These are phyloP conservation scores for Triticum dicoccoides DNA, from an alignment of 176 grass and related monocot genomes.

Conservation along the genomic window DNA sequence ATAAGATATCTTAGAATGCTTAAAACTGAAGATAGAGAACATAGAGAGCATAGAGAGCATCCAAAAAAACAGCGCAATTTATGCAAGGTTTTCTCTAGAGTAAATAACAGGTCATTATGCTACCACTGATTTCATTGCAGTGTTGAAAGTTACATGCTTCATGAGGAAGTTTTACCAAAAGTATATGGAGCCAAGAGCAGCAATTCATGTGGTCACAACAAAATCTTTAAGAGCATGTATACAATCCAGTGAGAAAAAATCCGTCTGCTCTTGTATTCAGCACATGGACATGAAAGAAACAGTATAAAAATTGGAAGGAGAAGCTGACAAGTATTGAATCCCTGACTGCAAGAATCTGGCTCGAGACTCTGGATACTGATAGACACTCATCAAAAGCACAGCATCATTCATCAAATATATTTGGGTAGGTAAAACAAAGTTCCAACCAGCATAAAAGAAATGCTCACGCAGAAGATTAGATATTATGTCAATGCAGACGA, in stretches of 20 bases:
- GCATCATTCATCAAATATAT: neutral
- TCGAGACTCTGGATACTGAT: neutral
- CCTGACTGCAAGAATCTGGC: neutral
- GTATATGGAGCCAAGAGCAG: neutral
- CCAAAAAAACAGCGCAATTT: neutral
- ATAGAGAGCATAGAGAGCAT: neutral
- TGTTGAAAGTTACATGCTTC: neutral
- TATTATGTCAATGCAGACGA: neutral
- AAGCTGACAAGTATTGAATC: neutral
- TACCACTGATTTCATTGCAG: neutral
- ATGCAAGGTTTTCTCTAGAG: neutral
- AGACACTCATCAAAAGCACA: neutral
- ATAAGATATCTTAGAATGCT: neutral
- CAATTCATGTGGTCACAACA: neutral
- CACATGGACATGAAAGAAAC: neutral
- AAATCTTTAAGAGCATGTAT: neutral
- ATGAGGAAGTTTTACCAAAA: constrained; percentile 5
- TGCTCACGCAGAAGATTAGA: neutral
- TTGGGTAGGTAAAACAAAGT: neutral
- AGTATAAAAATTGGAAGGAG: neutral
- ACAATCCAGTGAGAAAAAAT: neutral
- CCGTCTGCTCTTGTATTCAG: neutral
- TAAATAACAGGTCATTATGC: neutral
- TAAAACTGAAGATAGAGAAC: neutral
- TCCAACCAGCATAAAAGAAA: neutral